phyloP scores from a whole-genome alignment of 148 eudicot genomes.

The Dysphania ambrosioides region DNA sequence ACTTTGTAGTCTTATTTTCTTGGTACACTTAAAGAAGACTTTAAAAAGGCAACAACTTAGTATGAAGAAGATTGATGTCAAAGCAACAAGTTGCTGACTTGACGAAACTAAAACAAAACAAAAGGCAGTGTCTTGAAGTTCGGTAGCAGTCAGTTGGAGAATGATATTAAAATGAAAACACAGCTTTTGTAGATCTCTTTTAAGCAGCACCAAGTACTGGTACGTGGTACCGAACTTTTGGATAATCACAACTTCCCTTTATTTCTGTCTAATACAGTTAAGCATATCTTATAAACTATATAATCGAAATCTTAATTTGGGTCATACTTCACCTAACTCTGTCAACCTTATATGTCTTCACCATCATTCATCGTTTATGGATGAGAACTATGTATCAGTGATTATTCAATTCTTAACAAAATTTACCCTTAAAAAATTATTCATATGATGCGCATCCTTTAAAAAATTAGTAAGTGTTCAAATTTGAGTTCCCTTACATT shows the following conservation, averaged over 20 bases:
- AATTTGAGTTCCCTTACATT: too few relatives aligned
- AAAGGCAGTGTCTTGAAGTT: conserved; percentile 8
- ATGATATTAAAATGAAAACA: neutral
- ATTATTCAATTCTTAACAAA: neutral
- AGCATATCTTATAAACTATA: conserved; percentile 7
- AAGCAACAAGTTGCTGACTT: too few relatives aligned
- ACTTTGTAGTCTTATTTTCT: too few relatives aligned
- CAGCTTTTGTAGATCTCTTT: neutral
- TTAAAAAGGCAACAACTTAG: too few relatives aligned
- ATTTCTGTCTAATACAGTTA: conserved; percentile 1
- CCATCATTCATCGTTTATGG: neutral
- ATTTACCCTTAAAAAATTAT: too few relatives aligned
- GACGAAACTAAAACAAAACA: neutral
- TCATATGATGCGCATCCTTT: too few relatives aligned
- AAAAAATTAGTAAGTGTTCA: too few relatives aligned
- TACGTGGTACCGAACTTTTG: conserved; percentile 15
- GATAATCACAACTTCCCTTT: conserved; percentile 7
- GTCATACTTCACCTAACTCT: conserved; percentile 13
- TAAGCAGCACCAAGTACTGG: neutral
- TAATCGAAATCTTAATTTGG: conserved; percentile 1
- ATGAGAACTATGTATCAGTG: neutral
- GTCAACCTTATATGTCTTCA: neutral
- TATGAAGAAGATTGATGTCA: too few relatives aligned
- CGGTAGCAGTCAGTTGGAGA: conserved; percentile 9
- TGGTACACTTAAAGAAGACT: too few relatives aligned